Percentiles rank a stretch among this genome's conserved stretches.
These are phyloP conservation scores for Dacryopinax spathularia DNA, from an alignment of 768 basidiomycete species.

Conservation along the genomic window DNA sequence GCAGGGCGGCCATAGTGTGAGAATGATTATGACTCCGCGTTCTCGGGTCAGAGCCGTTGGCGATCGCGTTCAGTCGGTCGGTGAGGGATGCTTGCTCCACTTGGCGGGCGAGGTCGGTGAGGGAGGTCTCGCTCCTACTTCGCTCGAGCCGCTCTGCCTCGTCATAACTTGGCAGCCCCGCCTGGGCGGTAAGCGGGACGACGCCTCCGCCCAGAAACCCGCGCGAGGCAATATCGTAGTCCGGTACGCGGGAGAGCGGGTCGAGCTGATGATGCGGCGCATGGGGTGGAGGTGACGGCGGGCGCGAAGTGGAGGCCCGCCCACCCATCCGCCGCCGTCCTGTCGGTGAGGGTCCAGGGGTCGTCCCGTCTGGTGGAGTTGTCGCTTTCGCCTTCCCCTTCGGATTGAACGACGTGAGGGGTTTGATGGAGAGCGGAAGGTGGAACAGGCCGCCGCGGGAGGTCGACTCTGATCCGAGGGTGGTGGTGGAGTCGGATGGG, in stretches of 20 bases:
- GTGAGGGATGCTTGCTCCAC: not conserved
- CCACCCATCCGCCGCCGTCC: not conserved
- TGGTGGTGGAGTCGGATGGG: not conserved
- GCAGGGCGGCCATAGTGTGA: not conserved
- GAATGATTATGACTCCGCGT: not conserved
- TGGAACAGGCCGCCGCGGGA: conserved; percentile 18
- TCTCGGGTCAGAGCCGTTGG: not conserved
- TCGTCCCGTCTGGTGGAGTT: conserved; percentile 30
- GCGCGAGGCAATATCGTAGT: conserved; percentile 67
- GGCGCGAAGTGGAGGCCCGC: conserved; percentile 2
- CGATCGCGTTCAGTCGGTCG: not conserved
- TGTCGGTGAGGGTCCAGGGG: conserved; percentile 11
- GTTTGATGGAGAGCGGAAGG: conserved; percentile 49
- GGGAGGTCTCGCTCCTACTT: not conserved
- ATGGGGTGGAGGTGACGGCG: conserved; percentile 12
- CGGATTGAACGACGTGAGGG: conserved; percentile 35
- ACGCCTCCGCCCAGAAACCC: conserved; percentile 83
- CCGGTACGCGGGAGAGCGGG: conserved; percentile 61
- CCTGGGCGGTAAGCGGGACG: conserved; percentile 62
- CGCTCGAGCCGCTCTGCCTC: conserved; percentile 33
- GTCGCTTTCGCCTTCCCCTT: conserved; percentile 17
- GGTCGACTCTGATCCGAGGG: conserved; percentile 28
- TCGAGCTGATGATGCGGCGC: conserved; percentile 16
- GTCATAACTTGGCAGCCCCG: conserved; percentile 76
- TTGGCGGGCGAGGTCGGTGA: not conserved